Evolutionary conservation across 192 early-diverging fungal species (phyloP), one percentile per base, ranked within the genome.

Genomic region (Entomortierella parvispora): DNA sequence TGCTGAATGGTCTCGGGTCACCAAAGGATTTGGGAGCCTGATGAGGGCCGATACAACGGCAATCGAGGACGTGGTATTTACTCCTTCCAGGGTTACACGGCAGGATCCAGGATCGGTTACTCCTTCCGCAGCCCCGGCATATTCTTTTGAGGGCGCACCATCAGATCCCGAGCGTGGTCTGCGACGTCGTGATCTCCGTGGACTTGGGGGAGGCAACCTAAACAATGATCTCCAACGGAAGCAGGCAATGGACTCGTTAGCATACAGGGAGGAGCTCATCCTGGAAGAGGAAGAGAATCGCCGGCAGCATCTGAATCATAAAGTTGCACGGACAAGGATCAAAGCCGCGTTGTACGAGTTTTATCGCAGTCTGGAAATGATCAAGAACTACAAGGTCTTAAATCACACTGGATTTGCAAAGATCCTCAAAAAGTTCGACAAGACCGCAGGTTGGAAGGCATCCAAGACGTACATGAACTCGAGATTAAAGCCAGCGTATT

Each of bases 401-500:
- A 76, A 76, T 46, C 71, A 76, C 17, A 76, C 71, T 1, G 91
- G 89, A 7, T 90, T 91, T 28, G 79, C 85, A 55, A 92, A 93
- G 71, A 90, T 91, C 59, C 76, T 93, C 11, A 90, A 92, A 48
- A 93, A 93, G 80, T 93, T 90, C 81, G 91, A 92, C 60, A 91
- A 90, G 77, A 85, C 86, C 12, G 85, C 81, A 4, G 68, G 55
- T 18, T 66, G 65, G 62, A 65, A 68, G 53, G 62, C 55, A 18
- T 69, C 52, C 29, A 72, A 69, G 46, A 14, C 60, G 1, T 77
- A 58, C 15, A 43, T 68, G 60, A 64, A 63, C 31, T 64, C 59
- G 20, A 62, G 58, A 23, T 45, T 77, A 1, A 57, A 54, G 51
- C 53, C 53, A 0, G 58, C 71, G 61, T 64, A 90, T 65, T 92